phyloP scores from a whole-genome alignment of 2,329 filamentous ascomycete species.

The Plenodomus lindquistii region DNA sequence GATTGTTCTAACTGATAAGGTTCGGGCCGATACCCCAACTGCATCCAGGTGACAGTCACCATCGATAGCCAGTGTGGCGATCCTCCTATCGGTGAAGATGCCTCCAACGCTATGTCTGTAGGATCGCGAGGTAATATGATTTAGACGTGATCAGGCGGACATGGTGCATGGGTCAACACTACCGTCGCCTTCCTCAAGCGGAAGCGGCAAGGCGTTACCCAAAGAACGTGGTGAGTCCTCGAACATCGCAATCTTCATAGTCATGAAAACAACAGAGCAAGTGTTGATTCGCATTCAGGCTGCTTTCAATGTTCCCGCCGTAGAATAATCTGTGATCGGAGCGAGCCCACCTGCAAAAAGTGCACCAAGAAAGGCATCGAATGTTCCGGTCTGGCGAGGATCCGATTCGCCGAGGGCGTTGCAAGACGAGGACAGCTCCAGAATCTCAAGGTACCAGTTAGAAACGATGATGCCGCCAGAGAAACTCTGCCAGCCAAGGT shows the following conservation, averaged over 20 bases:
- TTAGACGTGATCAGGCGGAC: neutral
- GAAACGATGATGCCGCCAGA: neutral
- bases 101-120: neutral
- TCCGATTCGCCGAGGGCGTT: constrained; percentile 41
- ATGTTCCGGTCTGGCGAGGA: constrained; percentile 47
- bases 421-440: constrained; percentile 25
- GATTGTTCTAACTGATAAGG: neutral
- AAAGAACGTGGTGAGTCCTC: neutral
- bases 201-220: neutral
- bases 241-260: neutral
- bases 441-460: constrained; percentile 15
- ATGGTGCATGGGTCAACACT: neutral
- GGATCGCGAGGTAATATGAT: neutral
- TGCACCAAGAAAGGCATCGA: constrained; percentile 45
- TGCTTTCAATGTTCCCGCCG: constrained; percentile 47
- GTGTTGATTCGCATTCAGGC: constrained; percentile 12
- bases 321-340: constrained; percentile 48
- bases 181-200: neutral
- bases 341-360: constrained; percentile 46
- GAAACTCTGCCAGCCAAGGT: neutral
- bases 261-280: neutral
- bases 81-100: neutral
- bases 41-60: neutral
- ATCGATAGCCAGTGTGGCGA: neutral
- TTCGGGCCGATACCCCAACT: neutral